Evolutionary conservation across 257 asterid genomes (phyloP).

Genomic region (Forsythia suspensa): DNA sequence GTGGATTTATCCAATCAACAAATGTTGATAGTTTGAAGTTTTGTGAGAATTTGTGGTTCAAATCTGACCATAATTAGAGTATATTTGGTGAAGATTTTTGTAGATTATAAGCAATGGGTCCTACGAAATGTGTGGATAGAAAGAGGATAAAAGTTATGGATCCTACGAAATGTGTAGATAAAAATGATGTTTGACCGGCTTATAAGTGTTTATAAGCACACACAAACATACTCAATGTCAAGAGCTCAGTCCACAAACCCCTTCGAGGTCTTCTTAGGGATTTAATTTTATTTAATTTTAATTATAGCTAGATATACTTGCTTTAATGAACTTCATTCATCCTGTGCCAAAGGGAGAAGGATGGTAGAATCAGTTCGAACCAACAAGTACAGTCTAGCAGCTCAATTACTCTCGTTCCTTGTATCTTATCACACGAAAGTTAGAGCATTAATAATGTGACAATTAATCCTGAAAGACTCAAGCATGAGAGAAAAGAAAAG

Average conservation of each 20-base stretch:
- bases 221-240: too few species aligned
- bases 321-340: neutral
- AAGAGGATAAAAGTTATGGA: too few species aligned
- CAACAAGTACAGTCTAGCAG: slow-evolving; percentile 1
- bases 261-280: too few species aligned
- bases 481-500: slow-evolving; percentile 13
- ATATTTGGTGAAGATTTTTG: too few species aligned
- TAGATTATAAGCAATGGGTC: too few species aligned
- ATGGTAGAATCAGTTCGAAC: slow-evolving; percentile 1
- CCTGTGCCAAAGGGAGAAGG: neutral
- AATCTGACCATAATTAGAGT: too few species aligned
- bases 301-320: neutral
- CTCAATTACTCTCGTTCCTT: neutral
- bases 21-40: neutral
- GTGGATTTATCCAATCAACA: neutral
- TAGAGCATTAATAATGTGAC: neutral
- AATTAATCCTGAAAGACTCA: neutral
- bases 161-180: too few species aligned
- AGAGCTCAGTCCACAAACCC: too few species aligned
- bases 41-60: neutral
- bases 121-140: too few species aligned
- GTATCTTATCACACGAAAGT: neutral
- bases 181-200: too few species aligned
- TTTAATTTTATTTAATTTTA: too few species aligned
- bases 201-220: too few species aligned